Evolutionary conservation across 495 filamentous ascomycete genomes (phyloP).

Genomic region (Penicillium lagena): DNA sequence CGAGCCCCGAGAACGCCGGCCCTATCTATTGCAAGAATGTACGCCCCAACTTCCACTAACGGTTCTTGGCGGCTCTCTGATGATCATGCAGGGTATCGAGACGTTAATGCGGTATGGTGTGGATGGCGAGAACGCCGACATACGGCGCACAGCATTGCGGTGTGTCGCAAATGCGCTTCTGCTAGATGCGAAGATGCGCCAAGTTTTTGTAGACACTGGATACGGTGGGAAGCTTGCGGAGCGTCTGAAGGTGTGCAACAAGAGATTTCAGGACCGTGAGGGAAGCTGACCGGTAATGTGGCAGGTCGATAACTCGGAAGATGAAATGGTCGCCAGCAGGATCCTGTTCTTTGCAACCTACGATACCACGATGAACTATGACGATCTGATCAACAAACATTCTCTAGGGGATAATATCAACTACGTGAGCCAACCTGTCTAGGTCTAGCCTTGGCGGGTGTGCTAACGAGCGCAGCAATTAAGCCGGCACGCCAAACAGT

Average conservation of each 20-base stretch:
- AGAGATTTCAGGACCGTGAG: background rate
- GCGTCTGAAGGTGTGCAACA: constrained; percentile 51
- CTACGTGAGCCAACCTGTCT: constrained; percentile 28
- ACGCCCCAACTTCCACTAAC: constrained; percentile 13
- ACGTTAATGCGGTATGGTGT: constrained; percentile 69
- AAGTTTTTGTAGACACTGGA: constrained; percentile 75
- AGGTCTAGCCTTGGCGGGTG: background rate
- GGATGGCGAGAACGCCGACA: constrained; percentile 46
- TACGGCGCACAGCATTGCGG: constrained; percentile 72
- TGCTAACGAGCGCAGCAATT: constrained; percentile 50
- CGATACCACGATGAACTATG: constrained; percentile 62
- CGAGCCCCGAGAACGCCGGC: constrained; percentile 61
- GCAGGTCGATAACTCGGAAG: constrained; percentile 66
- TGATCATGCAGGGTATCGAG: constrained; percentile 60
- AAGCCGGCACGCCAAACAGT: constrained; percentile 56
- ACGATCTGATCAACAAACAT: constrained; percentile 61
- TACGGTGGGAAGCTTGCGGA: constrained; percentile 64
- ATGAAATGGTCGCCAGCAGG: constrained; percentile 81
- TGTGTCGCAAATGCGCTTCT: constrained; percentile 85
- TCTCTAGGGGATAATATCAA: constrained; percentile 64
- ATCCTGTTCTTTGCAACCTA: constrained; percentile 87
- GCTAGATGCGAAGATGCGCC: constrained; percentile 62
- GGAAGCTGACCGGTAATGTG: constrained; percentile 6
- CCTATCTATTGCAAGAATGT: constrained; percentile 77
- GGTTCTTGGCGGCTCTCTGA: constrained; percentile 10